Conservation (phyloP, 495 filamentous ascomycete genomes). For the Neurospora sp. region DNA sequence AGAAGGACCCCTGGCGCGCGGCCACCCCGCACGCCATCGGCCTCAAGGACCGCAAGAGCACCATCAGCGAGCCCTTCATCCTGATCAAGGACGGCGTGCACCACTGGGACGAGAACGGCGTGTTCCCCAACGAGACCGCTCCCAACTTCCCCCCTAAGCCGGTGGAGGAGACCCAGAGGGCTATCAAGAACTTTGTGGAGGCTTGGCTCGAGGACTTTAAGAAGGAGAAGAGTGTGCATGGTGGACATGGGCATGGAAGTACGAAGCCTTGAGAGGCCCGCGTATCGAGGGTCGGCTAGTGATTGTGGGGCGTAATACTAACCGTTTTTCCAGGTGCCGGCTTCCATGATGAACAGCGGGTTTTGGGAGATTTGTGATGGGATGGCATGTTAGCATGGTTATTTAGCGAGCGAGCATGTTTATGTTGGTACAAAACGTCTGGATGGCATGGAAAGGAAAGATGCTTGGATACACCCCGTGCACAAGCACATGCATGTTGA, state of each 20-base stretch:
- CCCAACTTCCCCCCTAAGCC: slow-evolving; percentile 41
- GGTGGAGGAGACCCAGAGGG: slow-evolving; percentile 43
- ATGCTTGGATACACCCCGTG: background rate
- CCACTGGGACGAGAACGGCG: slow-evolving; percentile 65
- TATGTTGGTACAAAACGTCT: background rate
- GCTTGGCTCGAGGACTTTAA: slow-evolving; percentile 55
- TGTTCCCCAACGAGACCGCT: slow-evolving; percentile 50
- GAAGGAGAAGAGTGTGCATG: background rate
- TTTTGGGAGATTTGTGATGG: background rate
- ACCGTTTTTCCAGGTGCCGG: background rate
- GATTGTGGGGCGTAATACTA: background rate
- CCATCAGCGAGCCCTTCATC: slow-evolving; percentile 49
- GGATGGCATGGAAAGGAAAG: background rate
- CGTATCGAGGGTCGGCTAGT: background rate
- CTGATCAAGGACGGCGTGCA: slow-evolving; percentile 55
- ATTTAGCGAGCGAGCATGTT: background rate
- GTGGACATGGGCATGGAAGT: background rate
- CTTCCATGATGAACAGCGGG: background rate
- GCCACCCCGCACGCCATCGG: slow-evolving; percentile 52
- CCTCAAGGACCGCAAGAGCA: slow-evolving; percentile 37
- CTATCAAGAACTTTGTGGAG: slow-evolving; percentile 49
- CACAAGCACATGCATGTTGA: background rate
- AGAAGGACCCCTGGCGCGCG: slow-evolving; percentile 60
- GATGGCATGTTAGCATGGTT: background rate
- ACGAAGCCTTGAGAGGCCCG: background rate